Evolutionary conservation across 495 filamentous ascomycete genomes (phyloP), one percentile per base, ranked within the genome.

Genomic region (Tuber magnatum): DNA sequence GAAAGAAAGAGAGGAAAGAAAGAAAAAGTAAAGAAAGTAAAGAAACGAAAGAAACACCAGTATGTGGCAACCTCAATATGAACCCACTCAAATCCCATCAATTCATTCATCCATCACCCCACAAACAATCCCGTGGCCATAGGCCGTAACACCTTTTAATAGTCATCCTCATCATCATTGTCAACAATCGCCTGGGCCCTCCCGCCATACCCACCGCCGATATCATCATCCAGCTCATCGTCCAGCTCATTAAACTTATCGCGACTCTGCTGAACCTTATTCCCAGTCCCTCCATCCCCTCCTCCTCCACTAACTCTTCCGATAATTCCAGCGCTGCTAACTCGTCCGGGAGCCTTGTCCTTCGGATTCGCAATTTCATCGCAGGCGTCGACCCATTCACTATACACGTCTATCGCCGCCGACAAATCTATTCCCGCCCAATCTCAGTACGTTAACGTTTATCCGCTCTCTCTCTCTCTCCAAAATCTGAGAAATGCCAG

Each of bases 371-470:
- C 90, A 68, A 91, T 90, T 56, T 87, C 88, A 86, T 97, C 94
- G 83, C 95, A 97, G 48, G 95, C 95, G 85, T 99, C 95, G 71
- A 99, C 91, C 95, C 95, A 99, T 82, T 97, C 96, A 43, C 93
- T 92, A 82, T 98, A 99, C 24, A 99, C 94, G 81, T 99, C 95
- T 42, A 99, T 93, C 1, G 92, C 87, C 24, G 91, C 91, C 48
- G 93, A 94, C 73, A 98, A 90, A 82, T 94, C 93, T 97, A 71
- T 1, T 10, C 48, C 24, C n/a, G 24, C 48, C 48, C 22, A n/a
- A 51, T 12, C 48, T 9, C 48, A n/a, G n/a, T n/a, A n/a, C 48
- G 48, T 51, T 51, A 51, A 51, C 12, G 48, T 3, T 51, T 12
- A 51, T 51, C 48, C n/a, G 7, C n/a, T 12, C 48, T 51, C 48